phyloP scores from a whole-genome alignment of 805 yeast species.

The Wickerhamiella galacta region DNA sequence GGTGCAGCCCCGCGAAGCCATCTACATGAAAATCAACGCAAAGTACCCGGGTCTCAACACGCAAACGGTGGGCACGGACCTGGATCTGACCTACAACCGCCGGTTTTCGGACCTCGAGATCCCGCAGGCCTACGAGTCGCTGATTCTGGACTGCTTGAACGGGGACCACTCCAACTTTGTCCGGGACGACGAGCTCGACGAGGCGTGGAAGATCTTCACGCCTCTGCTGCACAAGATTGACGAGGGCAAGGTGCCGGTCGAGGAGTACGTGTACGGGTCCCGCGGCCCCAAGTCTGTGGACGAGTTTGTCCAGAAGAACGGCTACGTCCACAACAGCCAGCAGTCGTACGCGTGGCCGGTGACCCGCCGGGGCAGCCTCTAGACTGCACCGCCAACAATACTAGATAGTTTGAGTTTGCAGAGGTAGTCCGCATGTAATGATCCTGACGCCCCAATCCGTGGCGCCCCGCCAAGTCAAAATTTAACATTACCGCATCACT shows the following conservation, averaged over 20 bases:
- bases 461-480: too few relatives aligned
- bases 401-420: too few relatives aligned
- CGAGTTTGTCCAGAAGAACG: constrained; percentile 47
- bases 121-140: constrained; percentile 95
- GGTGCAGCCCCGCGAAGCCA: constrained; percentile 88
- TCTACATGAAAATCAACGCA: constrained; percentile 81
- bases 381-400: too few relatives aligned
- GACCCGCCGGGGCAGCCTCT: constrained; percentile 8
- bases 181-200: constrained; percentile 91
- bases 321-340: constrained; percentile 48
- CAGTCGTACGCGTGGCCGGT: constrained; percentile 80
- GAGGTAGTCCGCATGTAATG: too few relatives aligned
- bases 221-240: constrained; percentile 75
- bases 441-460: too few relatives aligned
- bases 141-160: constrained; percentile 73
- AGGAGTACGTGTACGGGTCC: constrained; percentile 69
- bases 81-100: constrained; percentile 69
- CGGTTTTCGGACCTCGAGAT: constrained; percentile 83
- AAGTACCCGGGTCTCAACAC: constrained; percentile 86
- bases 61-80: constrained; percentile 68
- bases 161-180: constrained; percentile 97
- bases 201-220: constrained; percentile 85
- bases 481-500: too few relatives aligned
- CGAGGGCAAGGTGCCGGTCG: constrained; percentile 40
- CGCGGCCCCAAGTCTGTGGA: constrained; percentile 65